Conservation (phyloP, 306 rosid species). For the Castanea mollissima region DNA sequence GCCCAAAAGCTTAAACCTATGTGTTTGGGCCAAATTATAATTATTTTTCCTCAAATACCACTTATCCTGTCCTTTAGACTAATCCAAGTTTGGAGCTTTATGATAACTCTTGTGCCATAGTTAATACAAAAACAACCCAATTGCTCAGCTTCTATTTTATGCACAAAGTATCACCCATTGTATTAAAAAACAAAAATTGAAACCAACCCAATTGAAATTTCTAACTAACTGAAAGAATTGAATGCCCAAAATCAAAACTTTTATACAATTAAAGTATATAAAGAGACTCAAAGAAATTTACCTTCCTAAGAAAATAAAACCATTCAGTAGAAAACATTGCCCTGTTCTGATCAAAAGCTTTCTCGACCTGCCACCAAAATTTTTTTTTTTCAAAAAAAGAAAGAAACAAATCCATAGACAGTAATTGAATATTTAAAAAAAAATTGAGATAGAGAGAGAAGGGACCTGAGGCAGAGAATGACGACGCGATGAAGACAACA, state of each 20-base stretch:
- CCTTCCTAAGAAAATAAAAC: constrained; percentile 92
- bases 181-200: not conserved
- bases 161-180: not conserved
- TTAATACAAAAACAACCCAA: not conserved
- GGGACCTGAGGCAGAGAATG: constrained; percentile 58
- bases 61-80: too few relatives aligned
- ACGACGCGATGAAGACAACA: constrained; percentile 86
- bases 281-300: constrained; percentile 14
- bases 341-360: constrained; percentile 68
- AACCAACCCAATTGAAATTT: not conserved
- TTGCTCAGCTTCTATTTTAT: not conserved
- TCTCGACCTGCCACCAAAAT: constrained; percentile 43
- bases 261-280: not conserved
- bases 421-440: not conserved
- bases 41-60: too few relatives aligned
- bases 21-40: too few relatives aligned
- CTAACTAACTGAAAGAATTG: not conserved
- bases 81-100: too few relatives aligned
- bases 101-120: too few relatives aligned
- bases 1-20: too few relatives aligned
- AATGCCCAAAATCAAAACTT: not conserved
- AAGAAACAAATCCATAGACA: not conserved
- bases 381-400: too few relatives aligned
- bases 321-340: constrained; percentile 89
- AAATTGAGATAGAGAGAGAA: not conserved